These are phyloP conservation scores for Aureobasidium sp. DNA, from an alignment of 2,329 filamentous ascomycete genomes.

Conservation along the genomic window DNA sequence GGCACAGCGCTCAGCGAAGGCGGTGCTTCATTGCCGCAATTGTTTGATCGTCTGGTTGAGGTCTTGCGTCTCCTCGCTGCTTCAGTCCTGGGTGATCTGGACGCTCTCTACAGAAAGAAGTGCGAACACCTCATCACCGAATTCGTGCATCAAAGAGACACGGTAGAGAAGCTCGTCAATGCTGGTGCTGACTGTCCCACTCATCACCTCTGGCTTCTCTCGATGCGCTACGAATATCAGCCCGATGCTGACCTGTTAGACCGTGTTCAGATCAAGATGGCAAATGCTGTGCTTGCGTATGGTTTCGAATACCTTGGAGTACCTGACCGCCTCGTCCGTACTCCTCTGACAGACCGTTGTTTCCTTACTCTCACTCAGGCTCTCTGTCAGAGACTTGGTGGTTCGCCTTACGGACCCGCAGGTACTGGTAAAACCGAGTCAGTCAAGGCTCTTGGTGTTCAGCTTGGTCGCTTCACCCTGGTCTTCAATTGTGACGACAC, in stretches of 20 bases:
- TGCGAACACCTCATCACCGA: constrained; percentile 98
- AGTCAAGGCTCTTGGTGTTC: constrained; percentile 92
- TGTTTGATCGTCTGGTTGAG: constrained; percentile 77
- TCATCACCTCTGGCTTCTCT: constrained; percentile 87
- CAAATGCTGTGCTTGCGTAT: constrained; percentile 89
- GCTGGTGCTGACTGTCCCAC: constrained; percentile 64
- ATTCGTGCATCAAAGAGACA: constrained; percentile 93
- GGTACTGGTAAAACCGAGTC: constrained; percentile 99
- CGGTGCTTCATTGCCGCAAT: constrained; percentile 56
- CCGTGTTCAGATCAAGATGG: constrained; percentile 88
- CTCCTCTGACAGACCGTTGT: constrained; percentile 92
- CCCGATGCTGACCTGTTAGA: constrained; percentile 72
- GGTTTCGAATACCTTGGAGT: constrained; percentile 98
- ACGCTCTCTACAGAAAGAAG: constrained; percentile 82
- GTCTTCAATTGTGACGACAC: constrained; percentile 99
- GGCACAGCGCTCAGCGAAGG: constrained; percentile 66
- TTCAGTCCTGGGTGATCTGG: constrained; percentile 82
- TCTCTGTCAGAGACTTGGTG: constrained; percentile 86
- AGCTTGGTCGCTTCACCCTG: constrained; percentile 92
- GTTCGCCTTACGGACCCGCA: constrained; percentile 92
- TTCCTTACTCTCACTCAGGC: constrained; percentile 97
- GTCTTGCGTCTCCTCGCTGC: constrained; percentile 78
- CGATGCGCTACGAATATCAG: constrained; percentile 92
- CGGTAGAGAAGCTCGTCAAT: constrained; percentile 76
- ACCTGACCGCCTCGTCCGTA: constrained; percentile 89